These are phyloP conservation scores for Begonia loranthoides DNA, from an alignment of 306 rosid species.

Conservation along the genomic window DNA sequence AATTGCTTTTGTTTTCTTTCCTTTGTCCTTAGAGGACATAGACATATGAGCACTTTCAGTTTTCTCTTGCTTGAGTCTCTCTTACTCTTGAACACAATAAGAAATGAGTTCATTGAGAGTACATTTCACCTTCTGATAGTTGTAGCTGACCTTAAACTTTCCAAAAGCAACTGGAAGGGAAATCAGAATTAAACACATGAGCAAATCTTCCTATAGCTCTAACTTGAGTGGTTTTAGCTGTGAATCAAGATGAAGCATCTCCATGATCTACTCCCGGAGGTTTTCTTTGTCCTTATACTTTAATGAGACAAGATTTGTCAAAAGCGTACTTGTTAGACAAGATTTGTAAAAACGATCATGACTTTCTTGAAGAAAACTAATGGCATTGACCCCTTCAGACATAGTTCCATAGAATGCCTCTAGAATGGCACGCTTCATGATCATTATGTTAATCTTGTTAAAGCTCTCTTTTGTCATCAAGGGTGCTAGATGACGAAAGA, in stretches of 20 bases:
- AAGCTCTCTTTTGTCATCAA: neutral
- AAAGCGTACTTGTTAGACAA: neutral
- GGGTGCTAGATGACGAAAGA: neutral
- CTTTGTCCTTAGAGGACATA: neutral
- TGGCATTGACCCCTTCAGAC: neutral
- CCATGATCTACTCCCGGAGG: neutral
- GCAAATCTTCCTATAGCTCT: neutral
- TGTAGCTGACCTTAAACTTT: neutral
- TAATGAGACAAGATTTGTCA: neutral
- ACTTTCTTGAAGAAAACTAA: neutral
- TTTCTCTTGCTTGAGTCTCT: neutral
- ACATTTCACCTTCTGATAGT: neutral
- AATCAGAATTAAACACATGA: neutral
- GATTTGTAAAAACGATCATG: too few species aligned
- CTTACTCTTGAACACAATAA: neutral
- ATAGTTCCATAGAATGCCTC: neutral
- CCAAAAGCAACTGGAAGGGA: neutral
- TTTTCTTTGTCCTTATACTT: too few species aligned
- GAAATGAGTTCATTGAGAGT: neutral
- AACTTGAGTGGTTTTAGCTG: neutral
- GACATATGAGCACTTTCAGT: neutral
- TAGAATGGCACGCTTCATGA: neutral
- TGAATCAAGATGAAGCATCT: neutral
- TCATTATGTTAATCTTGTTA: too few species aligned
- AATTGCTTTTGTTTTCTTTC: neutral